phyloP scores from a whole-genome alignment of 768 basidiomycete genomes.

The Psilocybe tampanensis region DNA sequence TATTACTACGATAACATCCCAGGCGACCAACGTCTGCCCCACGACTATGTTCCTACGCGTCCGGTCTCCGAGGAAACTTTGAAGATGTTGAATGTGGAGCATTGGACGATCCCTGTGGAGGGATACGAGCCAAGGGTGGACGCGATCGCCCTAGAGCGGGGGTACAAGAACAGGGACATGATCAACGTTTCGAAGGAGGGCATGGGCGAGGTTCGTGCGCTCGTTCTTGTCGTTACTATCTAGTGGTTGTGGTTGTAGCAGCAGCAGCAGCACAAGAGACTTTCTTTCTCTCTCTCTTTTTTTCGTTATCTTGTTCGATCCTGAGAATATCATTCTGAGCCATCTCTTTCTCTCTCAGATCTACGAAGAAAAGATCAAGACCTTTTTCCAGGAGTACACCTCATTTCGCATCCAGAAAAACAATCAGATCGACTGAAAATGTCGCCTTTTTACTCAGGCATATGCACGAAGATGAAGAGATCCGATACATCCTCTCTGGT shows the following conservation, averaged over 20 bases:
- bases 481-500: slow-evolving; percentile 85
- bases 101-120: slow-evolving; percentile 69
- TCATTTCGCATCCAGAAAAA: too few relatives aligned
- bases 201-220: slow-evolving; percentile 65
- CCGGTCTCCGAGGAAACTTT: slow-evolving; percentile 55
- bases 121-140: slow-evolving; percentile 60
- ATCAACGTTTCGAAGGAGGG: slow-evolving; percentile 79
- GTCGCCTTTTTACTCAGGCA: slow-evolving; percentile 51
- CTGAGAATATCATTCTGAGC: not conserved
- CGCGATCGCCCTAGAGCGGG: slow-evolving; percentile 62
- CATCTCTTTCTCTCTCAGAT: slow-evolving; percentile 25
- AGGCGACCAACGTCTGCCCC: slow-evolving; percentile 81
- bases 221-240: too few relatives aligned
- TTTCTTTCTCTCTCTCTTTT: too few relatives aligned
- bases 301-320: not conserved
- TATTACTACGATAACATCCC: slow-evolving; percentile 76
- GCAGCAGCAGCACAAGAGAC: too few relatives aligned
- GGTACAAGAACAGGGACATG: slow-evolving; percentile 83
- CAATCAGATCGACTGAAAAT: not conserved
- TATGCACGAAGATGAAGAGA: slow-evolving; percentile 96
- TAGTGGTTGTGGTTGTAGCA: too few relatives aligned
- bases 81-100: slow-evolving; percentile 59
- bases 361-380: slow-evolving; percentile 82
- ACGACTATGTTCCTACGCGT: slow-evolving; percentile 66
- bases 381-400: slow-evolving; percentile 83